These are phyloP conservation scores for Lepraria neglecta DNA, from an alignment of 495 filamentous ascomycete genomes.

Conservation along the genomic window DNA sequence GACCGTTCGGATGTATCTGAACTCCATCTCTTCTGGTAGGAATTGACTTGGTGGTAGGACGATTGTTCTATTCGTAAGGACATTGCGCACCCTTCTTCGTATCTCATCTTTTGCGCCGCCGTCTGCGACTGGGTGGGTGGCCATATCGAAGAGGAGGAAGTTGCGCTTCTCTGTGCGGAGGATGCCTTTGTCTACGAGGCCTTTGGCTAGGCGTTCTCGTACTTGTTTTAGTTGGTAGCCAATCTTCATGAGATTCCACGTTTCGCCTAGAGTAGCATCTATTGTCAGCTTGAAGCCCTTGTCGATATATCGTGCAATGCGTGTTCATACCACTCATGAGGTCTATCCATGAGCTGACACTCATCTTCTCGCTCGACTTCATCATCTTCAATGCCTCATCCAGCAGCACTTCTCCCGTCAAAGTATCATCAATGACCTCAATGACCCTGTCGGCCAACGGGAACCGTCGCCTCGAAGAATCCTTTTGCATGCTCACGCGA, in stretches of 20 bases:
- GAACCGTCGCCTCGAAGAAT: conserved; percentile 84
- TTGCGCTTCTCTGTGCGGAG: conserved; percentile 98
- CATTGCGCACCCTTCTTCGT: conserved; percentile 80
- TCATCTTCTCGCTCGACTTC: conserved; percentile 99
- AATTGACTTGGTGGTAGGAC: conserved; percentile 77
- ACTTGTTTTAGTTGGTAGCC: conserved; percentile 99
- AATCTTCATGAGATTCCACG: conserved; percentile 99
- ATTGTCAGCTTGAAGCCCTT: conserved; percentile 27
- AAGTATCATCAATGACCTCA: conserved; percentile 93
- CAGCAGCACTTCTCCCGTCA: conserved; percentile 94
- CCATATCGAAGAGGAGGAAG: conserved; percentile 99
- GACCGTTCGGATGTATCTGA: conserved; percentile 83
- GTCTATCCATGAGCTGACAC: conserved; percentile 96
- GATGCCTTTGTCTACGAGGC: conserved; percentile 98
- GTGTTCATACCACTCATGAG: conserved; percentile 79
- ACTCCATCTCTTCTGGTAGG: conserved; percentile 89
- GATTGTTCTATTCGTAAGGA: conserved; percentile 89
- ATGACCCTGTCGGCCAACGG: conserved; percentile 88
- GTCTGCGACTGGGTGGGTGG: conserved; percentile 96
- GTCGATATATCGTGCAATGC: neutral
- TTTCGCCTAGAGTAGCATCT: conserved; percentile 63
- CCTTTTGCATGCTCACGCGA: conserved; percentile 97
- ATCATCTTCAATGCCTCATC: conserved; percentile 99
- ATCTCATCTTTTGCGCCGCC: conserved; percentile 97
- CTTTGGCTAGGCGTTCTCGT: conserved; percentile 92